Evolutionary conservation across 2,329 filamentous ascomycete genomes (phyloP).

Genomic region (Colletotrichum sp.): DNA sequence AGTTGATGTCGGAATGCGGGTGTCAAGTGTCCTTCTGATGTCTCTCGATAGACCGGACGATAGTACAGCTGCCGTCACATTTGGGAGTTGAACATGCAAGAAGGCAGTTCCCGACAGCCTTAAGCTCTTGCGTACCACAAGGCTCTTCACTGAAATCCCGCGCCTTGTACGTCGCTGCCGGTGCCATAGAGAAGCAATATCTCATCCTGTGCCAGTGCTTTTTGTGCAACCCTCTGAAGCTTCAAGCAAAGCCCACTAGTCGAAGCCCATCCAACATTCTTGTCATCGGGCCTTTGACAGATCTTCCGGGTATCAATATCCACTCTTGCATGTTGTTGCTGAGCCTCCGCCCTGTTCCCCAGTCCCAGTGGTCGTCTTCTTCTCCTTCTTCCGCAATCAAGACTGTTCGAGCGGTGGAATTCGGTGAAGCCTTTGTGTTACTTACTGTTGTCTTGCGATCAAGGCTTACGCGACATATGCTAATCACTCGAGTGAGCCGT

Average conservation of each 20-base stretch:
- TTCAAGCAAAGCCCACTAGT: neutral
- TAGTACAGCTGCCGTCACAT: rapidly evolving
- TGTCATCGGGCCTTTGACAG: neutral
- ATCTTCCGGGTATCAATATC: neutral
- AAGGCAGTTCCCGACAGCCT: neutral
- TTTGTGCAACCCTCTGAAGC: neutral
- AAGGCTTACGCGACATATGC: neutral
- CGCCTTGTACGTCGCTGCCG: neutral
- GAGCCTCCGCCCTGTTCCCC: neutral
- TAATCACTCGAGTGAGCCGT: neutral
- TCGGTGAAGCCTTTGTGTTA: neutral
- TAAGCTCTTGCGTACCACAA: neutral
- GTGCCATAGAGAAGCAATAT: neutral
- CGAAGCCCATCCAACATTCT: neutral
- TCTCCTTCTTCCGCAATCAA: neutral
- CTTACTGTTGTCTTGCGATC: neutral
- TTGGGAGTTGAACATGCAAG: neutral
- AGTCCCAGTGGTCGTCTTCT: neutral
- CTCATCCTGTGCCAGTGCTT: neutral
- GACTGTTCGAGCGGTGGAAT: neutral
- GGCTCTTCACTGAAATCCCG: rapidly evolving
- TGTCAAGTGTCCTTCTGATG: neutral
- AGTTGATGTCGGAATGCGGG: neutral
- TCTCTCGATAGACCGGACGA: neutral
- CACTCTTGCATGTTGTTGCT: neutral